Conservation (phyloP, 2,329 filamentous ascomycete genomes). For the Exophiala viscosa region DNA sequence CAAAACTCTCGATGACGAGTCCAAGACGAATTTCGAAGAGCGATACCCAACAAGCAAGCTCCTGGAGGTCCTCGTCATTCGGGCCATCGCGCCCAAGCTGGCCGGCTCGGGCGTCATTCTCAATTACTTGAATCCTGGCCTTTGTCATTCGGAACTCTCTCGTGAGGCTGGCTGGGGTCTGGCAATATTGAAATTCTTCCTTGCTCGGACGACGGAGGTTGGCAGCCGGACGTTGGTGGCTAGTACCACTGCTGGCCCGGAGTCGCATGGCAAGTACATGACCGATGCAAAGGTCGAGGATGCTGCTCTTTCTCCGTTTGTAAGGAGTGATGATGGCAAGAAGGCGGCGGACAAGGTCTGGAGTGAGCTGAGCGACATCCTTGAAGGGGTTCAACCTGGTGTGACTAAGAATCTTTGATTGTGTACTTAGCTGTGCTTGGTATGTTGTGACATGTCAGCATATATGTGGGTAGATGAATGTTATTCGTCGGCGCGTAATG, state of each 20-base stretch:
- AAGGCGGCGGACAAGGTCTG: constrained; percentile 41
- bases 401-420: constrained; percentile 26
- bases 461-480: background rate
- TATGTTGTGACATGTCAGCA: no score
- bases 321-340: constrained; percentile 39
- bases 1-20: constrained; percentile 35
- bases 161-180: constrained; percentile 34
- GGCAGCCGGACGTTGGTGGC: constrained; percentile 46
- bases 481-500: background rate
- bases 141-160: constrained; percentile 48
- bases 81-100: constrained; percentile 30
- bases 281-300: constrained; percentile 33
- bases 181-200: constrained; percentile 33
- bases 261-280: constrained; percentile 49
- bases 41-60: constrained; percentile 49
- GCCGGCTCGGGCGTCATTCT: constrained; percentile 41
- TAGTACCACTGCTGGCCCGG: constrained; percentile 37
- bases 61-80: constrained; percentile 45
- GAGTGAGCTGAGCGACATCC: constrained; percentile 40
- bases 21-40: constrained; percentile 36
- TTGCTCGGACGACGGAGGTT: constrained; percentile 46
- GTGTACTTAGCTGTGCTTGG: background rate
- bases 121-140: constrained; percentile 52
- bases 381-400: constrained; percentile 44
- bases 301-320: constrained; percentile 34